Percentiles rank a stretch among this genome's conserved stretches.
Evolutionary conservation across 768 basidiomycete species (phyloP).

Genomic region (Epithele typhae): DNA sequence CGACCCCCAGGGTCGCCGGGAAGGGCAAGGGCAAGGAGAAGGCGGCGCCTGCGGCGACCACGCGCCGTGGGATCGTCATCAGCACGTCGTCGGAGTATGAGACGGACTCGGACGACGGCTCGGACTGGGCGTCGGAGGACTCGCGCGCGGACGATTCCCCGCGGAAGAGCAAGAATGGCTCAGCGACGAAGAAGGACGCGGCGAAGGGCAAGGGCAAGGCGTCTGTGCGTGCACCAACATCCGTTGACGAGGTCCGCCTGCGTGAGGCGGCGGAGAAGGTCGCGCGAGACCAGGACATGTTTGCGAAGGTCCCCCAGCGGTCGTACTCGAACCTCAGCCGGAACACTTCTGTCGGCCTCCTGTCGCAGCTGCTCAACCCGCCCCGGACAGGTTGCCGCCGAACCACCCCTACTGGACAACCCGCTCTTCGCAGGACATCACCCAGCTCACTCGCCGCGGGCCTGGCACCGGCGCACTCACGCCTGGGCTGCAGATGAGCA

Average conservation of each 20-base stretch:
- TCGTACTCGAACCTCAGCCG: conserved; percentile 59
- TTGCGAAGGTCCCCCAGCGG: conserved; percentile 63
- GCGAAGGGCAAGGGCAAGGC: conserved; percentile 15
- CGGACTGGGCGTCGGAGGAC: conserved; percentile 54
- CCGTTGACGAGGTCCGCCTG: conserved; percentile 28
- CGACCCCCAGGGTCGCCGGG: no score
- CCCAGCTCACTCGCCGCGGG: conserved; percentile 20
- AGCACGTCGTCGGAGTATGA: conserved; percentile 46
- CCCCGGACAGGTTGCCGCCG: conserved; percentile 53
- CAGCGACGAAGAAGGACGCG: conserved; percentile 16
- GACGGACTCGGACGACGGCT: conserved; percentile 50
- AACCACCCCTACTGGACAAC: conserved; percentile 56
- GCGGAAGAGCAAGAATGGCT: no score
- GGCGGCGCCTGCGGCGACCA: no score
- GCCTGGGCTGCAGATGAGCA: conserved; percentile 39
- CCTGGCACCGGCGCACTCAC: conserved; percentile 10
- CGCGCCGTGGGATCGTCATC: conserved; percentile 40
- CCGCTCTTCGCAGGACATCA: conserved; percentile 46
- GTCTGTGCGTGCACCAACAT: no score
- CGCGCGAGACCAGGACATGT: conserved; percentile 64
- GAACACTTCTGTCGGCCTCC: conserved; percentile 50
- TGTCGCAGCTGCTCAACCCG: conserved; percentile 71
- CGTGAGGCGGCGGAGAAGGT: conserved; percentile 59
- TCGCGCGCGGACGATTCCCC: conserved; percentile 27
- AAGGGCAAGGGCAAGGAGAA: no score